Percentiles rank a stretch among this genome's conserved stretches.
These are phyloP conservation scores for Aquilaria malaccensis DNA, from an alignment of 345 rosid species.

Conservation along the genomic window DNA sequence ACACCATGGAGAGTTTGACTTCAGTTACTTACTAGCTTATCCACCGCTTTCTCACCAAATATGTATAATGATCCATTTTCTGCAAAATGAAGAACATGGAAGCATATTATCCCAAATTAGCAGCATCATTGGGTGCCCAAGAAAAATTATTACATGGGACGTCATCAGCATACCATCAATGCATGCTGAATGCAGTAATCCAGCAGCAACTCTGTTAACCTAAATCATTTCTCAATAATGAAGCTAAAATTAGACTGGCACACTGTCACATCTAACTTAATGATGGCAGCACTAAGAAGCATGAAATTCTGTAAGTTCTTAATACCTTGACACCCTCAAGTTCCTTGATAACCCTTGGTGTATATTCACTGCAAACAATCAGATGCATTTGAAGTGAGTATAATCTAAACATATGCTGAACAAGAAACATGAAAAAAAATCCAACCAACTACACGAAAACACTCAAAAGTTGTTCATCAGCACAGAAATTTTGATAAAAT, in stretches of 20 bases:
- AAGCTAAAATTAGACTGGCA: slow-evolving; percentile 17
- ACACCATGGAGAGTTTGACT: neutral
- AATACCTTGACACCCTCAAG: slow-evolving; percentile 79
- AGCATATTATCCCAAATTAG: neutral
- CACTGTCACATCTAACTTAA: slow-evolving; percentile 8
- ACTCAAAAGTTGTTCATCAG: too few relatives aligned
- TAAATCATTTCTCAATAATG: slow-evolving; percentile 19
- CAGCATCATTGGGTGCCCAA: slow-evolving; percentile 1
- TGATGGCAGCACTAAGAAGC: slow-evolving; percentile 10
- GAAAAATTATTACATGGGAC: slow-evolving; percentile 9
- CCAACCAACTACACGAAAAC: too few relatives aligned
- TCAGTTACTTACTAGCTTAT: slow-evolving; percentile 39
- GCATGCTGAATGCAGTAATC: slow-evolving; percentile 85
- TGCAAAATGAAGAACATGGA: slow-evolving; percentile 31
- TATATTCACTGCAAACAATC: slow-evolving; percentile 65
- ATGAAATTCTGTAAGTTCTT: slow-evolving; percentile 2
- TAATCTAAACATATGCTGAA: slow-evolving; percentile 9
- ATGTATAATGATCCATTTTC: slow-evolving; percentile 73
- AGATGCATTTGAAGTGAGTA: slow-evolving; percentile 6
- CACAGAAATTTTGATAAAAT: slow-evolving; percentile 7
- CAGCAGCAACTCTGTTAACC: slow-evolving; percentile 80
- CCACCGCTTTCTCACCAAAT: slow-evolving; percentile 63
- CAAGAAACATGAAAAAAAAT: slow-evolving; percentile 10
- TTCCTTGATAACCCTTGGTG: slow-evolving; percentile 87
- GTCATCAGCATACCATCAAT: slow-evolving; percentile 51